Percentiles rank a stretch among this genome's conserved stretches.
Evolutionary conservation across 2,329 filamentous ascomycete species (phyloP).

Genomic region (Amauroascus verrucosus): DNA sequence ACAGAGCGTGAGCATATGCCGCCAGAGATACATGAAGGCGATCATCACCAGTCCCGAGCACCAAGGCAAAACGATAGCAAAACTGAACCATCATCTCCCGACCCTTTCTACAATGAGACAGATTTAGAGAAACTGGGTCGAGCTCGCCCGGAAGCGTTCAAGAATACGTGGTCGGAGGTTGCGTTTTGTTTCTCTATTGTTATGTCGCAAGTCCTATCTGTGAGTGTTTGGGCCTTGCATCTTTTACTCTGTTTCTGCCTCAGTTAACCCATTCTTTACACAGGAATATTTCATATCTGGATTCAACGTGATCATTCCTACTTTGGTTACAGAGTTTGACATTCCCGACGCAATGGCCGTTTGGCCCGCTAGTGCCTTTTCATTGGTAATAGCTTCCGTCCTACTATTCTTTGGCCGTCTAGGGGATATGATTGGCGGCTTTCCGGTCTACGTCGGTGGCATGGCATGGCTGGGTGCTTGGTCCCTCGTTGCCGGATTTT

Average conservation of each 20-base stretch:
- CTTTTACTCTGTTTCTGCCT: neutral
- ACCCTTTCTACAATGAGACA: constrained; percentile 2
- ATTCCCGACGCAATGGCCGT: constrained; percentile 56
- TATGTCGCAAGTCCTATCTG: constrained; percentile 53
- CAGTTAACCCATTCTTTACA: neutral
- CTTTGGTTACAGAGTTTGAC: constrained; percentile 49
- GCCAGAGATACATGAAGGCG: neutral
- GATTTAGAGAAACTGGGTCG: constrained; percentile 52
- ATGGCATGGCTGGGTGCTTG: constrained; percentile 55
- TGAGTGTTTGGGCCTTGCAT: constrained; percentile 25
- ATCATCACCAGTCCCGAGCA: no score
- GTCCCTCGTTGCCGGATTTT: constrained; percentile 61
- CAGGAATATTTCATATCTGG: constrained; percentile 68
- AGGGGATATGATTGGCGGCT: constrained; percentile 52
- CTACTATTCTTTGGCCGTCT: constrained; percentile 47
- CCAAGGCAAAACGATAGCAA: neutral
- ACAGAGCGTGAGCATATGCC: neutral
- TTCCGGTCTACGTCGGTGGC: constrained; percentile 55
- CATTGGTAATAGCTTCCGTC: constrained; percentile 40
- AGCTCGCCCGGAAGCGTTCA: constrained; percentile 49
- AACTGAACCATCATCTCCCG: neutral
- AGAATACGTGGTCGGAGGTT: constrained; percentile 45
- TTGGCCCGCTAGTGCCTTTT: constrained; percentile 46
- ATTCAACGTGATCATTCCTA: constrained; percentile 59
- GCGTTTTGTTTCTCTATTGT: constrained; percentile 54